A percentile compares a stretch with the other conserved stretches of the same genome.
Conservation (phyloP, 1,284 basidiomycete species). For the Cutaneotrichosporon mucoides region DNA sequence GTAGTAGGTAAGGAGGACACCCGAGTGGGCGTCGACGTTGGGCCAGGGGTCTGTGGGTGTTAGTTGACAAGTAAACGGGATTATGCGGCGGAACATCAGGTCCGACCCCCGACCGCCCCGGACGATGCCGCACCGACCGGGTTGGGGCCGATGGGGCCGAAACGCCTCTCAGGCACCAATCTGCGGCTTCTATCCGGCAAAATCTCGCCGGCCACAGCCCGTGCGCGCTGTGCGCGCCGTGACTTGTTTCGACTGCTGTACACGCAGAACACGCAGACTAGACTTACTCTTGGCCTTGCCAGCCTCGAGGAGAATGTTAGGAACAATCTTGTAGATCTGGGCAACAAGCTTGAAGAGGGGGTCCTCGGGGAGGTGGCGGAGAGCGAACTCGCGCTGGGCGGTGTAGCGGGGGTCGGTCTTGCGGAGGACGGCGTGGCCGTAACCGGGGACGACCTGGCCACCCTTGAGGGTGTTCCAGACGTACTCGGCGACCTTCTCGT, state of each 20-base stretch:
- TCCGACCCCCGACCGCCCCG: not conserved
- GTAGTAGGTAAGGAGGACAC: slow-evolving; percentile 79
- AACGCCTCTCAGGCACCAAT: not conserved
- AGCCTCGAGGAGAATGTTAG: slow-evolving; percentile 85
- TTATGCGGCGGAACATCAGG: not conserved
- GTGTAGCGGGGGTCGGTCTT: slow-evolving; percentile 98
- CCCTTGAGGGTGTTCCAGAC: slow-evolving; percentile 87
- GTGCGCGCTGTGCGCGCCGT: not conserved
- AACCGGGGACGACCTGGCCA: slow-evolving; percentile 90
- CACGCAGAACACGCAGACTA: slow-evolving; percentile 29
- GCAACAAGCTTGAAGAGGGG: slow-evolving; percentile 89
- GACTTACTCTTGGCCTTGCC: slow-evolving; percentile 77
- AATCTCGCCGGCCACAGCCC: not conserved
- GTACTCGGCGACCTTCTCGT: slow-evolving; percentile 84
- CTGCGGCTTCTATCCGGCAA: not conserved
- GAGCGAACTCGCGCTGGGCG: slow-evolving; percentile 89
- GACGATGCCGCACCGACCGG: not conserved
- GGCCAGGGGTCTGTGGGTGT: slow-evolving; percentile 51
- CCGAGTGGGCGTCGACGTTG: slow-evolving; percentile 96
- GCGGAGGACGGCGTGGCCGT: slow-evolving; percentile 93
- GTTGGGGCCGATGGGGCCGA: slow-evolving; percentile 1
- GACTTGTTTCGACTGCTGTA: too few relatives aligned
- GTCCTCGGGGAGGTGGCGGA: slow-evolving; percentile 81
- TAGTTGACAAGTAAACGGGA: not conserved
- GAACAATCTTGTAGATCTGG: slow-evolving; percentile 89